Conservation (phyloP, 371 early-diverging fungal genomes). For the Blastocladiella emersonii region DNA sequence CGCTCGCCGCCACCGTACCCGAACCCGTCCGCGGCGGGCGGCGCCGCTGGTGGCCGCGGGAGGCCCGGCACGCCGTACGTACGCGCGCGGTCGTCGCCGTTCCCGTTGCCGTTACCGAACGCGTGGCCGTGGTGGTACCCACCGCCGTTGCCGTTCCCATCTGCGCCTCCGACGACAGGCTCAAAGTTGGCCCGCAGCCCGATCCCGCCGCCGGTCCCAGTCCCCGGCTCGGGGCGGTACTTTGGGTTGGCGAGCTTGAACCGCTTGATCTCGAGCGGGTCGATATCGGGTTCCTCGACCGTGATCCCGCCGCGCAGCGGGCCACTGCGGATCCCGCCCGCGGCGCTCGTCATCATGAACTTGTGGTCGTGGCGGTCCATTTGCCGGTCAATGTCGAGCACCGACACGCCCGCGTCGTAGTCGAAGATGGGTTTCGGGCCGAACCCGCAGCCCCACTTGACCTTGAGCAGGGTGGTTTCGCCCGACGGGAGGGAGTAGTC, state of each 20-base stretch:
- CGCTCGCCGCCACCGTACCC: no score
- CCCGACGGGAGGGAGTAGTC: background rate
- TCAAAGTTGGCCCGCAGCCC: no score
- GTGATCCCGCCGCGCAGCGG: background rate
- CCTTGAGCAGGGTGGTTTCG: background rate
- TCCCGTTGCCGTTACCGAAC: no score
- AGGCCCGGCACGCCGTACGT: no score
- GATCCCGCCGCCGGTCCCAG: no score
- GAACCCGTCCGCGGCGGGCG: no score
- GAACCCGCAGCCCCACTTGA: slow-evolving; percentile 34
- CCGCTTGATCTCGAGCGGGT: background rate
- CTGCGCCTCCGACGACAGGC: no score
- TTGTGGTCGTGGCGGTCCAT: background rate
- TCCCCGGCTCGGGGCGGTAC: no score
- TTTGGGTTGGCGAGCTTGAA: background rate
- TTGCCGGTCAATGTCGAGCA: background rate
- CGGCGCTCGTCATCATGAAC: background rate
- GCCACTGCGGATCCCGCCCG: background rate
- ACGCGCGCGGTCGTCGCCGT: no score
- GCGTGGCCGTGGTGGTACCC: no score
- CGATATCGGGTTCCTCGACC: slow-evolving; percentile 1
- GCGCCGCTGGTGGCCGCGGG: no score
- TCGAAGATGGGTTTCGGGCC: slow-evolving; percentile 28
- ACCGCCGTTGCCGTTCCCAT: no score
- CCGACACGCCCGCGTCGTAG: slow-evolving; percentile 15